Evolutionary conservation across 129 eudicot species (phyloP).

Genomic region (Artemisia argyi): DNA sequence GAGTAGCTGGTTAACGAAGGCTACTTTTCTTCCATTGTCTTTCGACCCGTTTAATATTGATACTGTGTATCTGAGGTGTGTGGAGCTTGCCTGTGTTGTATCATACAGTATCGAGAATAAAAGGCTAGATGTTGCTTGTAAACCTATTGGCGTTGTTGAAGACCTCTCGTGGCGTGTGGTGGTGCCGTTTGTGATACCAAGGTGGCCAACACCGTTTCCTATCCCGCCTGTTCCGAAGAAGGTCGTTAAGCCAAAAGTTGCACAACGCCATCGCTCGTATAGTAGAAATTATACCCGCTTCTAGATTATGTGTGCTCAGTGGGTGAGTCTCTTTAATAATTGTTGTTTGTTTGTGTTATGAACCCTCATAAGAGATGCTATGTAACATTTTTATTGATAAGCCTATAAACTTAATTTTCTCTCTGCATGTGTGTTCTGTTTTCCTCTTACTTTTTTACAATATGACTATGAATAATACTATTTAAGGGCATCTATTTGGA

Average conservation of each 20-base stretch:
- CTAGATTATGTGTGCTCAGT: neutral
- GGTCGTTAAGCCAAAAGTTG: slow-evolving; percentile 10
- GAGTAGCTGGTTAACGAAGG: slow-evolving; percentile 20
- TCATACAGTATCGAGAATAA: slow-evolving; percentile 34
- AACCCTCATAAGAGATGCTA: slow-evolving; percentile 8
- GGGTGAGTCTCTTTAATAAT: slow-evolving; percentile 12
- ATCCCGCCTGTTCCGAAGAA: slow-evolving; percentile 31
- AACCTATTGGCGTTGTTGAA: slow-evolving; percentile 40
- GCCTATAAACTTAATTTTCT: neutral
- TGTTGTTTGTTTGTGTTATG: slow-evolving; percentile 20
- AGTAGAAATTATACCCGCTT: slow-evolving; percentile 18
- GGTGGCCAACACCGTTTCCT: slow-evolving; percentile 59
- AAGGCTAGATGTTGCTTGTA: slow-evolving; percentile 40
- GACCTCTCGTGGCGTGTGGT: slow-evolving; percentile 61
- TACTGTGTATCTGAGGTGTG: slow-evolving; percentile 50
- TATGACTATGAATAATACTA: neutral
- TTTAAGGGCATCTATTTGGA: neutral
- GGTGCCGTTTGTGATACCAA: slow-evolving; percentile 52
- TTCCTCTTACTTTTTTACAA: neutral
- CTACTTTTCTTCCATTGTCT: slow-evolving; percentile 44
- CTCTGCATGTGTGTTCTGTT: neutral
- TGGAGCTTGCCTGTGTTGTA: slow-evolving; percentile 46
- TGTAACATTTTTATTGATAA: slow-evolving; percentile 6
- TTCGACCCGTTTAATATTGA: slow-evolving; percentile 46
- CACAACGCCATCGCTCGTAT: slow-evolving; percentile 17